These are phyloP conservation scores for Grosmannia serpens DNA, from an alignment of 2,329 filamentous ascomycete genomes.

Conservation along the genomic window DNA sequence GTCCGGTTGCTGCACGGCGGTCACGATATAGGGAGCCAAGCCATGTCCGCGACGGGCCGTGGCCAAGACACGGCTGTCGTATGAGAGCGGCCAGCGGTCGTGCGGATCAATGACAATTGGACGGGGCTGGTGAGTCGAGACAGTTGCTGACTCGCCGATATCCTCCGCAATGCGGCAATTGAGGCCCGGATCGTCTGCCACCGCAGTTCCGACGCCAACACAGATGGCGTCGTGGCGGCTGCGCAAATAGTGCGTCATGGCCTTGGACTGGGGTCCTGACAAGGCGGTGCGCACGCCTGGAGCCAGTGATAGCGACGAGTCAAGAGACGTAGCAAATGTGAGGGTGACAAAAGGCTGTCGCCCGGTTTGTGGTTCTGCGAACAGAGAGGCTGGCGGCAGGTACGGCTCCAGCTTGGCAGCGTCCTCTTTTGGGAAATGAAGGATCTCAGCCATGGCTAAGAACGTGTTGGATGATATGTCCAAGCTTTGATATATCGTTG, in stretches of 20 bases:
- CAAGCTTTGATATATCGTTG: neutral
- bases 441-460: slow-evolving; percentile 10
- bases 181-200: slow-evolving; percentile 73
- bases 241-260: slow-evolving; percentile 88
- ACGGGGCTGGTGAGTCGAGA: slow-evolving; percentile 48
- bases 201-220: slow-evolving; percentile 71
- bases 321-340: slow-evolving; percentile 85
- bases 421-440: slow-evolving; percentile 12
- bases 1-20: slow-evolving; percentile 33
- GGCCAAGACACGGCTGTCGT: slow-evolving; percentile 52
- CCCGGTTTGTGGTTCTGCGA: neutral
- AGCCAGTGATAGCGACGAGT: slow-evolving; percentile 63
- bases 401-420: slow-evolving; percentile 14
- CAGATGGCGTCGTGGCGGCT: slow-evolving; percentile 74
- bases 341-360: slow-evolving; percentile 52
- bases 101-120: slow-evolving; percentile 74
- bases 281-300: slow-evolving; percentile 73
- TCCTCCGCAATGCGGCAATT: slow-evolving; percentile 62
- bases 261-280: slow-evolving; percentile 72
- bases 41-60: slow-evolving; percentile 55
- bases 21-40: slow-evolving; percentile 62
- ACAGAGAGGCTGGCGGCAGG: slow-evolving; percentile 10
- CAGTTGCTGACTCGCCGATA: slow-evolving; percentile 15
- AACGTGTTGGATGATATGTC: neutral
- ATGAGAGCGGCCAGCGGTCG: slow-evolving; percentile 56